Conservation (phyloP, 2,329 filamentous ascomycete genomes). For the Epichloe uncinata region DNA sequence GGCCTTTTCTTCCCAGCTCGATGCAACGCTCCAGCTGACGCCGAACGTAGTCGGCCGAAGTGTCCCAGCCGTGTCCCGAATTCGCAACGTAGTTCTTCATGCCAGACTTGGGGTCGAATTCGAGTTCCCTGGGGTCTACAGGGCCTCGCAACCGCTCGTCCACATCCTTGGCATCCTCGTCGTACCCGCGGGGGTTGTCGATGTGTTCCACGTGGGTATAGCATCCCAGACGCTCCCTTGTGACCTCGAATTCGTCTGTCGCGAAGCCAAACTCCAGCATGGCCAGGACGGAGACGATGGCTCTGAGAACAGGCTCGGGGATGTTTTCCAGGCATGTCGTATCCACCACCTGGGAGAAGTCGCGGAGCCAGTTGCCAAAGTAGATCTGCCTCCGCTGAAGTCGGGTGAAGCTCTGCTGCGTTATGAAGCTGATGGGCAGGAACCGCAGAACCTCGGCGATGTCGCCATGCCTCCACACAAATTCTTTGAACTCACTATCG, state of each 20-base stretch:
- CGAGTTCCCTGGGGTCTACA: constrained; percentile 42
- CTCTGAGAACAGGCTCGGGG: constrained; percentile 15
- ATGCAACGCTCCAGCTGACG: constrained; percentile 56
- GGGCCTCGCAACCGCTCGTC: constrained; percentile 32
- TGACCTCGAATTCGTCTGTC: constrained; percentile 69
- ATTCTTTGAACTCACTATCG: constrained; percentile 25
- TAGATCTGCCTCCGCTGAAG: constrained; percentile 25
- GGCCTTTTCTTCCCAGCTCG: constrained; percentile 54
- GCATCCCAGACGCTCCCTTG: constrained; percentile 59
- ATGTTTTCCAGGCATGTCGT: constrained; percentile 29
- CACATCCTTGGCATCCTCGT: constrained; percentile 58
- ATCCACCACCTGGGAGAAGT: constrained; percentile 68
- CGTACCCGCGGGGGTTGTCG: constrained; percentile 66
- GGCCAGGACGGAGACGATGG: constrained; percentile 17
- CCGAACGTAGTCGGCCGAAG: constrained; percentile 66
- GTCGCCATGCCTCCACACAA: constrained; percentile 27
- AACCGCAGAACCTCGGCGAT: constrained; percentile 24
- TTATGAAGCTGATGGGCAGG: constrained; percentile 24
- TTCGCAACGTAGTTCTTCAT: constrained; percentile 98
- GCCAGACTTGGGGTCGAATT: constrained; percentile 57
- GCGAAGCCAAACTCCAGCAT: constrained; percentile 44
- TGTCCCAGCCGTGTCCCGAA: constrained; percentile 60
- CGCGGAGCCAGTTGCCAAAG: constrained; percentile 37
- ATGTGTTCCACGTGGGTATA: constrained; percentile 62
- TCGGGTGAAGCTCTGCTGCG: constrained; percentile 23